A percentile compares a stretch with the other conserved stretches of the same genome.
phyloP scores from a whole-genome alignment of 306 rosid species.

The Acmispon strigosus region DNA sequence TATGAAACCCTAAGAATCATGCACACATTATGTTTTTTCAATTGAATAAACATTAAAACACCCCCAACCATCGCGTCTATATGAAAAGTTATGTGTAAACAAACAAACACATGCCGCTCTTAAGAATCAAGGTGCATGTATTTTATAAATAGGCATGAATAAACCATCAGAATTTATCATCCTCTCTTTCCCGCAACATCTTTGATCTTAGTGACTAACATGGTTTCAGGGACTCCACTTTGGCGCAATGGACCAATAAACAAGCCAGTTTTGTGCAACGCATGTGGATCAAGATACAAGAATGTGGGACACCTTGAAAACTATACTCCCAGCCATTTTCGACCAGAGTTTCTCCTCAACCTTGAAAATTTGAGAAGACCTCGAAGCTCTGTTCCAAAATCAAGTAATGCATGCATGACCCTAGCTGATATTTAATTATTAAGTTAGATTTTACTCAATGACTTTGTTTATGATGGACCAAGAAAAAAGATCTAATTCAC shows the following conservation, averaged over 20 bases:
- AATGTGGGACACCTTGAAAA: neutral
- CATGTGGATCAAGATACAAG: constrained; percentile 16
- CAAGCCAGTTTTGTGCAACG: constrained; percentile 18
- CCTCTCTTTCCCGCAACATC: too few species aligned
- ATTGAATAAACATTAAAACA: neutral
- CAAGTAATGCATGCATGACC: neutral
- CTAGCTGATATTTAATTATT: too few species aligned
- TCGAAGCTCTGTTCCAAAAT: neutral
- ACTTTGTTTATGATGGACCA: too few species aligned
- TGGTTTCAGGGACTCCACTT: constrained; percentile 16
- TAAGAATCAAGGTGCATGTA: too few species aligned
- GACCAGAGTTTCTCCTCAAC: neutral
- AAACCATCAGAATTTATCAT: too few species aligned
- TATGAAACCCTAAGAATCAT: neutral
- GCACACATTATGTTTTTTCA: neutral
- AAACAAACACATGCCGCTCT: neutral
- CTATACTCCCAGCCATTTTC: neutral
- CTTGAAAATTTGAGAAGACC: neutral
- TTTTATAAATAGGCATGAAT: too few species aligned
- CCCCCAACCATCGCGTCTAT: neutral
- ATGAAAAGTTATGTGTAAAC: neutral
- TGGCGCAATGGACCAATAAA: constrained; percentile 20
- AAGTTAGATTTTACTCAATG: too few species aligned
- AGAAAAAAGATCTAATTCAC: too few species aligned
- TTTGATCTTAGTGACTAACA: neutral